Evolutionary conservation across 148 eudicot species (phyloP).

Genomic region (Rhododendron ovatum): DNA sequence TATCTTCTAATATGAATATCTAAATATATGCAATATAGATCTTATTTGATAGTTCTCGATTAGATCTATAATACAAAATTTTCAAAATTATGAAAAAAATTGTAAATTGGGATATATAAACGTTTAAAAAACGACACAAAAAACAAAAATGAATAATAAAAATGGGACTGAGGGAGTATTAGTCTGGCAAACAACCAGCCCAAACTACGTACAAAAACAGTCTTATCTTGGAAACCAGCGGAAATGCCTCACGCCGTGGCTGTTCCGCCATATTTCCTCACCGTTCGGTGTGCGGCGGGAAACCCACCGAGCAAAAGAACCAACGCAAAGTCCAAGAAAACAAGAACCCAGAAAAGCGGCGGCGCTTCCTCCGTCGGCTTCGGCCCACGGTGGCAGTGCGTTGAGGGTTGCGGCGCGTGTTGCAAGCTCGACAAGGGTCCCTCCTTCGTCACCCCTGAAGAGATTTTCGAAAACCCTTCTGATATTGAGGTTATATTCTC

Average conservation of each 20-base stretch:
- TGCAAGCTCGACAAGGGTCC: constrained; percentile 91
- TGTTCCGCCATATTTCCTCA: constrained; percentile 20
- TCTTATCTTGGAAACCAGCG: neutral
- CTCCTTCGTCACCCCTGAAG: constrained; percentile 71
- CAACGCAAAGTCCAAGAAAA: constrained; percentile 8
- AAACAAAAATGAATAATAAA: too few relatives aligned
- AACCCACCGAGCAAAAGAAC: constrained; percentile 10
- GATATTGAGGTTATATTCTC: constrained; percentile 46
- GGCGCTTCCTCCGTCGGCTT: constrained; percentile 31
- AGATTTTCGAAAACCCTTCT: constrained; percentile 65
- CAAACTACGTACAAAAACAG: neutral
- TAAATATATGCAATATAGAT: too few relatives aligned
- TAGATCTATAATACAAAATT: too few relatives aligned
- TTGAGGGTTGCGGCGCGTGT: constrained; percentile 80
- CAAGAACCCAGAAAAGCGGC: neutral
- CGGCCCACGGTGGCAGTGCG: constrained; percentile 74
- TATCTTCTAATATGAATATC: too few relatives aligned
- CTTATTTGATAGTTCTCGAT: too few relatives aligned
- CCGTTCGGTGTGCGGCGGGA: constrained; percentile 14
- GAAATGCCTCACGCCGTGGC: constrained; percentile 14
- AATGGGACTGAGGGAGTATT: too few relatives aligned
- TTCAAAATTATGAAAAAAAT: too few relatives aligned
- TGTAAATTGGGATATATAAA: too few relatives aligned
- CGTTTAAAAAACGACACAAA: too few relatives aligned
- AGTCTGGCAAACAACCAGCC: neutral